Evolutionary conservation across 495 filamentous ascomycete genomes (phyloP).

Genomic region (Penicillium pancosmium): DNA sequence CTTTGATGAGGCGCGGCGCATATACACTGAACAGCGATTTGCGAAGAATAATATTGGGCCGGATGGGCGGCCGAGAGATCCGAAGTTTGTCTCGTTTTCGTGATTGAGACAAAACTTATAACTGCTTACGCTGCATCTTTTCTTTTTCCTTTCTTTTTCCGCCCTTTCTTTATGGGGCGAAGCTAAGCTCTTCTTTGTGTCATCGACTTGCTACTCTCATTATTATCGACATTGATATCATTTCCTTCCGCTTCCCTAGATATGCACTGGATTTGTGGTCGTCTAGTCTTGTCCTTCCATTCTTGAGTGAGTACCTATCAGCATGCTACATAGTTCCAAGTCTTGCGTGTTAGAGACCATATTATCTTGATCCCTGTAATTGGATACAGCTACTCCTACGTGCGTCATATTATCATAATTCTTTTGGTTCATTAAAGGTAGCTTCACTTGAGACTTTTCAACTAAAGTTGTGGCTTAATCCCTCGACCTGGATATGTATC

Average conservation of each 20-base stretch:
- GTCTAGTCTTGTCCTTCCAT: too few species aligned
- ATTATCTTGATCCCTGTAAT: neutral
- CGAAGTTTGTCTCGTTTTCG: slow-evolving; percentile 93
- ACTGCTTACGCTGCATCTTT: neutral
- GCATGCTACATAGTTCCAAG: too few species aligned
- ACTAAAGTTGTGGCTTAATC: too few species aligned
- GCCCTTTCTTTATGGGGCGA: neutral
- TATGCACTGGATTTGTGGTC: too few species aligned
- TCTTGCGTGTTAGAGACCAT: too few species aligned
- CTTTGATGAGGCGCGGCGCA: slow-evolving; percentile 89
- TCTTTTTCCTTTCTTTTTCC: slow-evolving; percentile 6
- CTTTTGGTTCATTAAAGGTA: neutral
- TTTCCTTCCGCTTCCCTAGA: too few species aligned
- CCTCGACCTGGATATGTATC: too few species aligned
- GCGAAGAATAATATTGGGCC: slow-evolving; percentile 82
- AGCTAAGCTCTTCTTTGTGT: neutral
- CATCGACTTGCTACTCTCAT: neutral
- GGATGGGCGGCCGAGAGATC: slow-evolving; percentile 87
- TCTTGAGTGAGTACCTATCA: too few species aligned
- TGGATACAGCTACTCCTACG: neutral
- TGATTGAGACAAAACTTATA: slow-evolving; percentile 36
- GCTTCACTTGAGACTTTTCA: neutral
- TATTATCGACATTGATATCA: neutral
- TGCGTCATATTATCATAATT: neutral
- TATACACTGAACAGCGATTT: slow-evolving; percentile 83